Base-by-base conservation (phyloP, 345 rosid species). In the Acer yangbiense region DNA sequence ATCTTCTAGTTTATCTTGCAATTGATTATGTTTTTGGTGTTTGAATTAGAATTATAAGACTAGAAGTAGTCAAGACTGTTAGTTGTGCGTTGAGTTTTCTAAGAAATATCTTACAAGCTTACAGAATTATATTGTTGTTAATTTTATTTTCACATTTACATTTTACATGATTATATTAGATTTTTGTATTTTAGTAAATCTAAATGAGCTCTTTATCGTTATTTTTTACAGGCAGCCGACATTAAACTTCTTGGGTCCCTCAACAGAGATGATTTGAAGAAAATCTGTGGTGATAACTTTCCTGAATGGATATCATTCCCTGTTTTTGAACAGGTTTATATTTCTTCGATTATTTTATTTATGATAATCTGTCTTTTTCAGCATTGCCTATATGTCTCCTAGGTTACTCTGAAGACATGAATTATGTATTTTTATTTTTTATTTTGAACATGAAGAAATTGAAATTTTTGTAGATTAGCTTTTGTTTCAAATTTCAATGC, bases 241-340 rank as follows among this genome's bases (percentile, higher is more conserved):
- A 86, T 93, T 78, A 97, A 94, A 83, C 83, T 97, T 73, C 97
- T 97, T 67, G 97, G 97, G 72, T 78, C 96, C 29, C 97, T 92
- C 55, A 90, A 82, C 76, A 87, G 98, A 86, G 99, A 96, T 25
- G 99, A 96, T 84, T 85, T 96, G 84, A 94, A 83, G 92, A 97
- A 94, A 87, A 87, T 97, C 29, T 97, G 98, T 39, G 98, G 99
- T 46, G 98, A 94, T 79, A 94, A 94, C 79, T 93, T 88, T 82
- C 99, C 99, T 54, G 93, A 89, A 57, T 94, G 99, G 99, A 94
- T 97, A 80, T 97, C 99, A 1, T 97, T 97, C 79, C 98, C 99
- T 23, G 98, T 82, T n/a, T 97, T 82, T 86, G 99, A 97, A 82
- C 99, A 97, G 98, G 99, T 96, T 29, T 74, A 72, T 35, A 41